Evolutionary conservation across 1,284 basidiomycete genomes (phyloP).

Genomic region (Heterobasidion parviporum): DNA sequence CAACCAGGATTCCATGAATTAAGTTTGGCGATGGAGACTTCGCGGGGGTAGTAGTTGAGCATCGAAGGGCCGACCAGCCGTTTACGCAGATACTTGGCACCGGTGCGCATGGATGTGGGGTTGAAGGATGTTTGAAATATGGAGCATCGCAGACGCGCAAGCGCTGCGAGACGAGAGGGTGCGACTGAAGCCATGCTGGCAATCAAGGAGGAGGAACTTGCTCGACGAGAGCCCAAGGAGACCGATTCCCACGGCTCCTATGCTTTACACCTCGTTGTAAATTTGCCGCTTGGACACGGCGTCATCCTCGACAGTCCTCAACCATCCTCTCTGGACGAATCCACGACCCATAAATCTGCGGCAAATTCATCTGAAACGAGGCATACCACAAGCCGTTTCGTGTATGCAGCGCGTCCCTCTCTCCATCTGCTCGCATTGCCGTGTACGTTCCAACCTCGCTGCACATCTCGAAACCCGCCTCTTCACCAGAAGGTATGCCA

Average conservation of each 20-base stretch:
- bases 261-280: background rate
- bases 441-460: background rate
- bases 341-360: background rate
- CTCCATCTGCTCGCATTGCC: background rate
- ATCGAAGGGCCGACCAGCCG: constrained; percentile 73
- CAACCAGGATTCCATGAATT: constrained; percentile 45
- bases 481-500: constrained; percentile 6
- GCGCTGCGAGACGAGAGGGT: constrained; percentile 39
- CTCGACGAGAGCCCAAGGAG: background rate
- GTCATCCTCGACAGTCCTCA: background rate
- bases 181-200: constrained; percentile 17
- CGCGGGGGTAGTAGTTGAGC: constrained; percentile 66
- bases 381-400: background rate
- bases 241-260: background rate
- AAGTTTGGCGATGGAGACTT: constrained; percentile 43
- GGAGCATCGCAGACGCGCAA: constrained; percentile 51
- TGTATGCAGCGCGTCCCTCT: background rate
- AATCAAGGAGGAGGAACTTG: constrained; percentile 21
- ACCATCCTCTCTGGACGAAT: background rate
- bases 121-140: constrained; percentile 86
- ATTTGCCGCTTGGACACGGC: background rate
- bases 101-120: constrained; percentile 68
- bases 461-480: background rate
- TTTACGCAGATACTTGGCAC: constrained; percentile 76
- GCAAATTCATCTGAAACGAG: background rate